Conservation (phyloP, 495 filamentous ascomycete genomes). For the Clohesyomyces aquaticus region DNA sequence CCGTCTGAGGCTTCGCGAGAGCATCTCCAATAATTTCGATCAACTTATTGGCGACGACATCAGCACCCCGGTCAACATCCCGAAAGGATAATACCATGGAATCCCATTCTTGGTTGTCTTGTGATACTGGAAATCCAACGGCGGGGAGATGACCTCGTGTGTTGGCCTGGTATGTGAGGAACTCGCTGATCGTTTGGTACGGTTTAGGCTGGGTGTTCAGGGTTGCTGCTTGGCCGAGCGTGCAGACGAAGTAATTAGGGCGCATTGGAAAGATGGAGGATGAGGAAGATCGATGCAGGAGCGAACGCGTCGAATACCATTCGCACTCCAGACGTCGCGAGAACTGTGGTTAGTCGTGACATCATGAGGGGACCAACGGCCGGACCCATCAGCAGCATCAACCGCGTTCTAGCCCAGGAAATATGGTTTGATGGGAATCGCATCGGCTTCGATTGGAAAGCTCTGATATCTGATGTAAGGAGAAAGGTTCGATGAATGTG, state of each 20-base stretch:
- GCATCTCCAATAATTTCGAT: background rate
- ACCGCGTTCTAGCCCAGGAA: too few species aligned
- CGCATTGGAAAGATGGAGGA: constrained; percentile 15
- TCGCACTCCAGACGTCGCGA: too few species aligned
- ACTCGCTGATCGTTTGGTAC: constrained; percentile 52
- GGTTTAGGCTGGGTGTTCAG: constrained; percentile 40
- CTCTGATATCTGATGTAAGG: too few species aligned
- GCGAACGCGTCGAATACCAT: too few species aligned
- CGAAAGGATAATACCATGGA: constrained; percentile 42
- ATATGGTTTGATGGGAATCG: too few species aligned
- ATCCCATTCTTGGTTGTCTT: constrained; percentile 27
- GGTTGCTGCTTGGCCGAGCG: constrained; percentile 52
- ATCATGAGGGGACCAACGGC: too few species aligned
- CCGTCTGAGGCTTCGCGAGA: constrained; percentile 27
- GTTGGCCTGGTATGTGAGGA: constrained; percentile 52
- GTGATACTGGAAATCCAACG: constrained; percentile 50
- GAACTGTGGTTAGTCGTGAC: too few species aligned
- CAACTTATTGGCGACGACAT: constrained; percentile 20
- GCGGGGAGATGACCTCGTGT: constrained; percentile 45
- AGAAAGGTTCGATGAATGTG: too few species aligned
- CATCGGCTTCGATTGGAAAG: too few species aligned
- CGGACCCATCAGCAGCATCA: too few species aligned
- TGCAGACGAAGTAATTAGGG: constrained; percentile 57
- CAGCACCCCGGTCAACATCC: constrained; percentile 27
- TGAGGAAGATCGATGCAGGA: background rate